Base-by-base conservation (phyloP, 2,329 filamentous ascomycete species). In the Trichoderma sp. region DNA sequence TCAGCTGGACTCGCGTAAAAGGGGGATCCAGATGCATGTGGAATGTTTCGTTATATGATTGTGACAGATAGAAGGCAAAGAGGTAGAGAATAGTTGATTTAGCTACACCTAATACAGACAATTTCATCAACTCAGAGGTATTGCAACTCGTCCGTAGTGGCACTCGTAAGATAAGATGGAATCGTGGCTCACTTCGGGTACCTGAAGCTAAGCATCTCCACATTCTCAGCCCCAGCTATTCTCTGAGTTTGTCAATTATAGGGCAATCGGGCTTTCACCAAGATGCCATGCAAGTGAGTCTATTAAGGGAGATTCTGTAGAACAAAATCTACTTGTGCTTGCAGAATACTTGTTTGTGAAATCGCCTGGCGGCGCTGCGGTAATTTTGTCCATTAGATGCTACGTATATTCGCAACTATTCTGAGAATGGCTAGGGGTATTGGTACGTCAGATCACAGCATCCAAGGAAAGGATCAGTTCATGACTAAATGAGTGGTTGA, bases 1-100 rank as follows among this genome's bases (percentile, higher is more conserved):
- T 66, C 63, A 66, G 63, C 63, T 66, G 63, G 34, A 37, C 14
- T 65, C 63, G 28, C 8, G 26, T 18, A 14, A 28, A 37, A 52
- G 51, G 4, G 4, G 10, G 0, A 37, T 11, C 2, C 26, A 28
- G 16, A 5, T n/a, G 26, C 14, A 28, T 4, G 14, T 46, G 43
- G 18, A 18, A 39, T 18, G 16, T 14, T 6, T 5, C 5, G 6
- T 4, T 2, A 5, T 14, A 18, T 43, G 6, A 2, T 14, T 49
- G 43, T 13, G 10, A 49, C n/a, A 21, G 1, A 4, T 13, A 49
- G 43, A 4, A 21, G n/a, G 11, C 16, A 43, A 43, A 43, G 30
- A 51, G 6, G 39, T 21, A 30, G 59, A 63, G 1, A 18, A 18
- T 43, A 18, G 16, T 43, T 7, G 34, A 18, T 43, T 18, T 18